Base-by-base conservation (phyloP, 441 rosid genomes). In the Raphanus hybrid region DNA sequence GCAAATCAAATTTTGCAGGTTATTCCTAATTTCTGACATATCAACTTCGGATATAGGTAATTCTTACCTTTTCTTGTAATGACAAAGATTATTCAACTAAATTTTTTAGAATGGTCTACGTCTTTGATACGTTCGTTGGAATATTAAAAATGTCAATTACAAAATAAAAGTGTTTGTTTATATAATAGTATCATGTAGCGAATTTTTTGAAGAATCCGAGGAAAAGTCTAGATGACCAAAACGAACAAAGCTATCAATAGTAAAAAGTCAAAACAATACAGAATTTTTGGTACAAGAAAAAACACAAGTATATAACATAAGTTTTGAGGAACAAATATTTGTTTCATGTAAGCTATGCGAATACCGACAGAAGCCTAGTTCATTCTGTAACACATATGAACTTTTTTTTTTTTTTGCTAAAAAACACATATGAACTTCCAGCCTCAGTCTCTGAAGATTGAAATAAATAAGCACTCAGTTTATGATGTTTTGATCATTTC, bases 41-140 rank as follows among this genome's bases (percentile, higher is more conserved):
- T 23, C 26, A 23, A 23, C 26, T 23, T 23, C 26, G 26, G 26
- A 23, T 23, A 23, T 23, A 1, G 26, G 26, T 23, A 23, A 23
- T 23, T 23, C 26, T 23, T 23, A 23, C 26, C 26, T 23, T 23
- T 23, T 43, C 23, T 6, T 65, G 8, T 29, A 65, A 58, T 66
- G 73, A 77, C 35, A 72, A 67, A 18, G 77, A 78, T 78, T 6
- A 72, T 14, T n/a, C 81, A 60, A 67, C 77, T 60, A 55, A 65
- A 66, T 70, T 39, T 71, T 20, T 66, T 43, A 35, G 35, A 48
- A 67, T 59, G 4, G 5, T 43, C 41, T 48, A 57, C 9, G 32
- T 43, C 8, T 70, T 20, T 45, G 39, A 70, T 27, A 55, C 3
- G 55, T 76, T 64, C 10, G 20, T 64, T 39, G 27, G 70, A 62